Evolutionary conservation across 2,329 filamentous ascomycete genomes (phyloP), one percentile per base, ranked within the genome.

Genomic region (Decorospora gaudefroyi): DNA sequence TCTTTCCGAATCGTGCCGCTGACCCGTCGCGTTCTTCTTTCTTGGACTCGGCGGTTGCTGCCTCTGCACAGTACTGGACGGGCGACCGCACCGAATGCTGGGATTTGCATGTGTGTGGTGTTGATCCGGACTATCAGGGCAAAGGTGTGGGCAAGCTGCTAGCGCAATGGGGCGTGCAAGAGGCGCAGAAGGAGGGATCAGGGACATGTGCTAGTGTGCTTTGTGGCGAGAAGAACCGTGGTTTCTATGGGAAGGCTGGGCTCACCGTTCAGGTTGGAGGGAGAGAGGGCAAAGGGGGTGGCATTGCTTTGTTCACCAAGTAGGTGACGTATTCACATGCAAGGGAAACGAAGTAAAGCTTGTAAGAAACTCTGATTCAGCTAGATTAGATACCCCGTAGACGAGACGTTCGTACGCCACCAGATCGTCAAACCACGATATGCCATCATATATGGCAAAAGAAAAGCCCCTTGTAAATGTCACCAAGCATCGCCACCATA

Each of bases 141-240:
- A 65, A 66, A 22, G 72, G 72, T 3, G 59, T 67, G 1, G 72
- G 71, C 1, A 61, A 59, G 22, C 54, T 70, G 23, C 55, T 74
- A 18, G 60, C 73, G 19, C 52, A 63, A 15, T 74, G 70, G 66
- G 71, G 73, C 5, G 65, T 64, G 1, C 43, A 62, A 6, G 57
- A 70, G n/a, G 70, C 50, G 1, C 55, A 67, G 22, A 51, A 55
- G 25, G 57, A 71, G 28, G 64, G 54, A 6, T 46, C 65, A 6
- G 58, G 38, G 8, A 43, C 49, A 2, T 52, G 55, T 13, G 55
- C 59, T 2, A 64, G 63, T 28, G 63, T 65, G 4, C 29, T 66
- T 1, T 64, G 59, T n/a, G 63, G 62, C 1, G 59, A 63, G 38
- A 63, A 62, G 49, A 66, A 65, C 21, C 46, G 62, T 3, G 57